A percentile compares a stretch with the other conserved stretches of the same genome.
Conservation (phyloP, 2,329 filamentous ascomycete species). For the Aureobasidium sp. region DNA sequence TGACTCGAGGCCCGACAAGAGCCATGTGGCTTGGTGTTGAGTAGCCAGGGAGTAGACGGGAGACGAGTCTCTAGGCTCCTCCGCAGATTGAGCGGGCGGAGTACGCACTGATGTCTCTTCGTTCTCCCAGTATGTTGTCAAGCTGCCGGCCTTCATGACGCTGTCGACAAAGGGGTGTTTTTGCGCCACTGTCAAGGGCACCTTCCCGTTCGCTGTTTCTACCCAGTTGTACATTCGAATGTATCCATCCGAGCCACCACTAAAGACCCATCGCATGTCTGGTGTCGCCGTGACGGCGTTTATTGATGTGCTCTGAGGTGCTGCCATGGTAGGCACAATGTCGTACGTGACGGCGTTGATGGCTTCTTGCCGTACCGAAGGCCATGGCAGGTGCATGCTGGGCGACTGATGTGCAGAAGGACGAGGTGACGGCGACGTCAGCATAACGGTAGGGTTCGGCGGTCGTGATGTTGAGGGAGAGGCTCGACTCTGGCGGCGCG, state of each 20-base stretch:
- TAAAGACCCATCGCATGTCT: conserved; percentile 92
- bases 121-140: conserved; percentile 98
- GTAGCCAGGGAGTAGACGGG: conserved; percentile 92
- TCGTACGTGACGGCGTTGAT: conserved; percentile 78
- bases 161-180: conserved; percentile 95
- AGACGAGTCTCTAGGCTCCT: conserved; percentile 53
- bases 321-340: conserved; percentile 93
- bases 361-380: conserved; percentile 63
- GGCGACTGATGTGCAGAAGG: conserved; percentile 28
- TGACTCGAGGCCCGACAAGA: conserved; percentile 82
- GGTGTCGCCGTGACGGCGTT: conserved; percentile 88
- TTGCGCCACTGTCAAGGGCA: conserved; percentile 89
- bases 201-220: conserved; percentile 89
- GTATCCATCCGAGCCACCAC: conserved; percentile 88
- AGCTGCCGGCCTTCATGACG: conserved; percentile 86
- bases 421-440: conserved; percentile 42
- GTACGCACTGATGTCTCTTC: conserved; percentile 58
- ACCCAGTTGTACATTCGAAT: conserved; percentile 95
- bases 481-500: conserved; percentile 29
- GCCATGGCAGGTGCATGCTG: conserved; percentile 24
- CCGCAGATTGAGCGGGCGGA: conserved; percentile 29
- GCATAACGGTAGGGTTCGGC: conserved; percentile 41
- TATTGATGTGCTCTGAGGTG: conserved; percentile 90
- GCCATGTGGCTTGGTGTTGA: conserved; percentile 83
- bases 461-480: conserved; percentile 23